Conservation (phyloP, 1,139 yeast species). For the Groenewaldozyma sp. region DNA sequence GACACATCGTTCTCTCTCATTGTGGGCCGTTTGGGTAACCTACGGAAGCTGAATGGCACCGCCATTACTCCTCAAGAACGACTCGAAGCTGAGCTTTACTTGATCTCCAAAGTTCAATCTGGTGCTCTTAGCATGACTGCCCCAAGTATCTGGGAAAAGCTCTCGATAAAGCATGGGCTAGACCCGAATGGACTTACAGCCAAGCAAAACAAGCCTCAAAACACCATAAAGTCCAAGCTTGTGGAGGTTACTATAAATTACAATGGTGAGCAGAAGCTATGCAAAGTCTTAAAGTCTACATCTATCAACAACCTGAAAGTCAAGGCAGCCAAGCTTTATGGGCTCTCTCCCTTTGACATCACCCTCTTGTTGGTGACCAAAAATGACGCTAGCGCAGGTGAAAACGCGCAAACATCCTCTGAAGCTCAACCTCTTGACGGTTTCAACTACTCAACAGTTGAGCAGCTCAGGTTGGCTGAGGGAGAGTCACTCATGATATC, state of each 20-base stretch:
- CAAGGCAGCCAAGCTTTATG: conserved; percentile 13
- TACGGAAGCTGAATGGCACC: conserved; percentile 50
- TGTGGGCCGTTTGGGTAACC: conserved; percentile 38
- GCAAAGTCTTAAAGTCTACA: conserved; percentile 16
- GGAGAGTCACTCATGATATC: conserved; percentile 2
- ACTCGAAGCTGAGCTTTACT: conserved; percentile 57
- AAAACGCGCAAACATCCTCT: too few species aligned
- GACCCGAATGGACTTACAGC: conserved; percentile 16
- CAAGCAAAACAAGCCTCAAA: conserved; percentile 3
- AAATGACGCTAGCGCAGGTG: too few species aligned
- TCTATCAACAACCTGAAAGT: conserved; percentile 19
- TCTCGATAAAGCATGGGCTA: conserved; percentile 13
- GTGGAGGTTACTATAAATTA: conserved; percentile 12
- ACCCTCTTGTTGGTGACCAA: too few species aligned
- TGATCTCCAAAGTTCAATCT: conserved; percentile 42
- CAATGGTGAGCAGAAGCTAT: conserved; percentile 7
- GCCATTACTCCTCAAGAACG: conserved; percentile 40
- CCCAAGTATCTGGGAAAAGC: neutral
- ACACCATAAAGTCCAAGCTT: conserved; percentile 14
- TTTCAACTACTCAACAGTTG: neutral
- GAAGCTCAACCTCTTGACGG: neutral
- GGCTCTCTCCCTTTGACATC: conserved; percentile 13
- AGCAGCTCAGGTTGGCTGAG: neutral
- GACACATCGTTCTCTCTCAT: conserved; percentile 36
- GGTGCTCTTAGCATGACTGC: conserved; percentile 12